phyloP scores from a whole-genome alignment of 2,329 filamentous ascomycete species.

The Fusarium cyanostomum region DNA sequence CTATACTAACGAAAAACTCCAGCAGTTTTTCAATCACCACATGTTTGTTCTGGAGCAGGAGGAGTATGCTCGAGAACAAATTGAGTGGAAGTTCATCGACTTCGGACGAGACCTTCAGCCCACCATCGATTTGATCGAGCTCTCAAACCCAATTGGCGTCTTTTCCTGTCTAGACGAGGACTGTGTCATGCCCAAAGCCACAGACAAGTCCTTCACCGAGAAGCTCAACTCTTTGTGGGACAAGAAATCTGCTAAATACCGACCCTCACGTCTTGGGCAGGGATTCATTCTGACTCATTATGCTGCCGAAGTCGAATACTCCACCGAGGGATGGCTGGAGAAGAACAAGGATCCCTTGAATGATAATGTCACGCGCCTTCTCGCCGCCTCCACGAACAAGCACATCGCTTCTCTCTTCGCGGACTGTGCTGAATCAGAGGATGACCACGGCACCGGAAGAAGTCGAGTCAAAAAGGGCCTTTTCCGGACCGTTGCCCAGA shows the following conservation, averaged over 20 bases:
- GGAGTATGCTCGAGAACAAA: conserved; percentile 96
- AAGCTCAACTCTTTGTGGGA: conserved; percentile 98
- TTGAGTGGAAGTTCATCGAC: conserved; percentile 99
- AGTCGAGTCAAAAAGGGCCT: conserved; percentile 96
- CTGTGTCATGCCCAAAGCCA: conserved; percentile 98
- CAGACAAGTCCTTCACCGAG: conserved; percentile 95
- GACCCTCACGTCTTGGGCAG: conserved; percentile 84
- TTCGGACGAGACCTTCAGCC: conserved; percentile 97
- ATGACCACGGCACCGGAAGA: conserved; percentile 71
- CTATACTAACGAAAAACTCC: conserved; percentile 98
- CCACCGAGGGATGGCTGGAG: conserved; percentile 92
- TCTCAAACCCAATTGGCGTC: conserved; percentile 96
- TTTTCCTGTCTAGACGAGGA: conserved; percentile 99
- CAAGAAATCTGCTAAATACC: conserved; percentile 93
- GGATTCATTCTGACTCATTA: conserved; percentile 98
- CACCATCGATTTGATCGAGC: conserved; percentile 95
- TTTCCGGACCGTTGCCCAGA: conserved; percentile 94
- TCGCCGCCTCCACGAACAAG: conserved; percentile 82
- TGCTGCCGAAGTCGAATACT: conserved; percentile 97
- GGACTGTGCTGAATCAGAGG: conserved; percentile 86
- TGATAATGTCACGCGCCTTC: conserved; percentile 91
- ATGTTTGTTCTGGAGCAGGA: conserved; percentile 99
- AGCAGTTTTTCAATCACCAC: conserved; percentile 99
- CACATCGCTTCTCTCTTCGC: conserved; percentile 87
- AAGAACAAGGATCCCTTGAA: conserved; percentile 99